These are phyloP conservation scores for Crataegus laevigata DNA, from an alignment of 306 rosid species.

Conservation along the genomic window DNA sequence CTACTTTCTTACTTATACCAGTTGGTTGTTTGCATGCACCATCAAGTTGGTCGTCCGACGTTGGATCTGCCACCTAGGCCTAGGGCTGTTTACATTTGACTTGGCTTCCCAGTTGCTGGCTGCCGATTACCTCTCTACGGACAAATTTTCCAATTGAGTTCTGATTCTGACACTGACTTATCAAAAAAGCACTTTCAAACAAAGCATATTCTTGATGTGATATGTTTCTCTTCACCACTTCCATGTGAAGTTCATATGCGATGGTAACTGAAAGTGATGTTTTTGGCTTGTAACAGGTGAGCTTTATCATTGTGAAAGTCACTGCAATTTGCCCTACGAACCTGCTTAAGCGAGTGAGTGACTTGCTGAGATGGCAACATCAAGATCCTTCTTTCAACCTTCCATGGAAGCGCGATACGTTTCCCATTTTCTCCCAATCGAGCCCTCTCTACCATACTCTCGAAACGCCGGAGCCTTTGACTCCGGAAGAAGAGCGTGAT, in stretches of 20 bases:
- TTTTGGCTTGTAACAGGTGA: slow-evolving; percentile 36
- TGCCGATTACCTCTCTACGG: neutral
- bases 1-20: neutral
- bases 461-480: slow-evolving; percentile 44
- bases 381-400: slow-evolving; percentile 51
- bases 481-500: slow-evolving; percentile 55
- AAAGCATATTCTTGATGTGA: neutral
- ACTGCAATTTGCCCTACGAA: slow-evolving; percentile 83
- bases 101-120: neutral
- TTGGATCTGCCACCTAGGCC: neutral
- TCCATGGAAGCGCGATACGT: slow-evolving; percentile 72
- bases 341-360: slow-evolving; percentile 54
- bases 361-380: slow-evolving; percentile 81
- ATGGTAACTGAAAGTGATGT: neutral
- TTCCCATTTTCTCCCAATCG: slow-evolving; percentile 55
- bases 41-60: neutral
- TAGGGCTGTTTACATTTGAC: neutral
- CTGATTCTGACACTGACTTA: neutral
- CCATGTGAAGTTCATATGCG: neutral
- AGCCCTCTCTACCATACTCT: slow-evolving; percentile 73
- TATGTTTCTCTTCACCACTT: neutral
- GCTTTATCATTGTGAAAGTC: slow-evolving; percentile 60
- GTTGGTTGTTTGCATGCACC: neutral
- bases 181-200: neutral
- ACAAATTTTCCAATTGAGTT: neutral